Percentiles rank a stretch among this genome's conserved stretches.
Evolutionary conservation across 257 asterid genomes (phyloP).

Genomic region (Capsicum pubescens): DNA sequence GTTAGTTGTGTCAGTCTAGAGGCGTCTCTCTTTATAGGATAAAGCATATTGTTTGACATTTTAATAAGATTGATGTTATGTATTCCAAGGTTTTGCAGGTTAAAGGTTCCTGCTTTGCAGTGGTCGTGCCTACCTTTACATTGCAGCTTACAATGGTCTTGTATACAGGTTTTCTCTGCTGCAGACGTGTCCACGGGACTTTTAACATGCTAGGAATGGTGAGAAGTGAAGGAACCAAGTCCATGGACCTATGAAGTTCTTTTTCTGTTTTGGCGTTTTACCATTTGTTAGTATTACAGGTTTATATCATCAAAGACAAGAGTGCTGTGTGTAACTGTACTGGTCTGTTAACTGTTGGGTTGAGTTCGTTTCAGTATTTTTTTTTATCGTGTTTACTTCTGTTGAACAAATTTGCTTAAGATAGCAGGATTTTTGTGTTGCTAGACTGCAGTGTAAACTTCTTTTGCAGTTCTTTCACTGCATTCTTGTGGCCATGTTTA

Average conservation of each 20-base stretch:
- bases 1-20: conserved; percentile 2
- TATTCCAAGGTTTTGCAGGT: conserved; percentile 34
- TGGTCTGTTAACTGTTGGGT: conserved; percentile 8
- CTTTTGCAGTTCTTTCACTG: background rate
- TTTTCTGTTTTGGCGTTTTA: background rate
- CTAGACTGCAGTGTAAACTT: background rate
- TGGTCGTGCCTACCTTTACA: conserved; percentile 27
- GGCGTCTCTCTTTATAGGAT: background rate
- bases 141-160: conserved; percentile 34
- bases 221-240: conserved; percentile 20
- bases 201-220: conserved; percentile 17
- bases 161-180: conserved; percentile 36
- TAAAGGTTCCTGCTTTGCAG: conserved; percentile 33
- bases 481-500: background rate
- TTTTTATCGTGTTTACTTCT: background rate
- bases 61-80: conserved; percentile 8
- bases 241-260: conserved; percentile 22
- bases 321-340: conserved; percentile 6
- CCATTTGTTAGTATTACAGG: conserved; percentile 20
- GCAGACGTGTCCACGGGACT: conserved; percentile 31
- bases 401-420: background rate
- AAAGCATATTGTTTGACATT: background rate
- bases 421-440: conserved; percentile 4
- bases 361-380: background rate
- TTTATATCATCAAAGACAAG: background rate